Evolutionary conservation across 768 basidiomycete species (phyloP), one percentile per base, ranked within the genome.

Genomic region (Roridomyces roridus): DNA sequence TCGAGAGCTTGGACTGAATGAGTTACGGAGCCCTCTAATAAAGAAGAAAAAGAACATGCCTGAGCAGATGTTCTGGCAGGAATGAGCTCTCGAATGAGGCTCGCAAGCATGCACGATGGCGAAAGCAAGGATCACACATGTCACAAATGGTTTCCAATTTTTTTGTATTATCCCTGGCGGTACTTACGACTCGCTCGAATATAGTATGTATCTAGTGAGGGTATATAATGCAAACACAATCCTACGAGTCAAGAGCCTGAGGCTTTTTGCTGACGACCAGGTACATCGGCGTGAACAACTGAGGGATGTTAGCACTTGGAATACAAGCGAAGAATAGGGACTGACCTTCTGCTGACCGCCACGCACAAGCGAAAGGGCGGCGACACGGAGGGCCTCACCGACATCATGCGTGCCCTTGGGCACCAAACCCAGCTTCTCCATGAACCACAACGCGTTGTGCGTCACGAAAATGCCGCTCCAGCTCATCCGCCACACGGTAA

Each of bases 391-490:
- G n/a, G 31, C 85, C 78, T 97, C 94, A 57, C 92, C 91, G 31
- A 98, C 93, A 53, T 91, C 86, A 67, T 79, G 87, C 1, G 97
- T 98, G 18, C 97, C 97, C 80, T 96, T 94, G 36, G 97, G 97
- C 12, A 96, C 75, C 15, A 96, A 7, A 0, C 94, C 84, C 31
- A 92, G 0, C 72, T 82, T 77, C 79, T 99, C 97, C 67, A 96
- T 70, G 6, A 87, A 24, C 71, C 89, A 84, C 41, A 97, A 77
- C 0, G 81, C 86, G 55, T 86, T 91, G 66, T 96, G 94, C 36
- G 89, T 94, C 48, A 97, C 81, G 39, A 94, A 70, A 69, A 84
- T 84, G 21, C 97, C 97, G 58, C 88, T 86, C 83, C 84, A 87
- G 73, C 91, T 94, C 80, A 91, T 96, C 49, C 96, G 82, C 89